phyloP scores from a whole-genome alignment of 306 rosid genomes.

The Hippophae gyantsensis region DNA sequence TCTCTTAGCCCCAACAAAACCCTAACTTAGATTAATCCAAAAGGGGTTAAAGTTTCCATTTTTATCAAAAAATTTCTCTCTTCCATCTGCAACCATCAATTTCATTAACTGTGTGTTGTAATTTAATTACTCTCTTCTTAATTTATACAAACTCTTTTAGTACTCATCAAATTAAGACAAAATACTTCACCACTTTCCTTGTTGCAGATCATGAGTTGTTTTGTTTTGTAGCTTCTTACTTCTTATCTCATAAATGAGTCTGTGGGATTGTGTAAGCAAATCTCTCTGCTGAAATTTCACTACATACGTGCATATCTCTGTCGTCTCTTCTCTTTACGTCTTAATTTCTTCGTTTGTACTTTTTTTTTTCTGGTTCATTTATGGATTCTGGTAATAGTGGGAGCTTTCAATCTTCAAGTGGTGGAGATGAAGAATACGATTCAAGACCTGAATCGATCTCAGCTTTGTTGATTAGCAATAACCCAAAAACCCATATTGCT shows the following conservation, averaged over 20 bases:
- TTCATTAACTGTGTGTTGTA: conserved; percentile 29
- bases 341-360: conserved; percentile 13
- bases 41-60: conserved; percentile 14
- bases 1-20: conserved; percentile 27
- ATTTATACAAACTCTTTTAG: conserved; percentile 17
- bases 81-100: conserved; percentile 20
- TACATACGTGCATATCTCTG: neutral
- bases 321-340: conserved; percentile 17
- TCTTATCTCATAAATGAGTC: conserved; percentile 20
- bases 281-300: conserved; percentile 17
- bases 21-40: conserved; percentile 25
- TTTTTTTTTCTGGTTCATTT: neutral
- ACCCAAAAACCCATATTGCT: conserved; percentile 15
- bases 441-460: conserved; percentile 67
- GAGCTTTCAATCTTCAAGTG: conserved; percentile 83
- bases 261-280: conserved; percentile 13
- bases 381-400: conserved; percentile 91
- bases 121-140: conserved; percentile 15
- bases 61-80: neutral
- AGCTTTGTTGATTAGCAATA: conserved; percentile 27
- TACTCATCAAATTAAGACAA: conserved; percentile 27
- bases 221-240: conserved; percentile 1
- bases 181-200: conserved; percentile 27
- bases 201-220: conserved; percentile 19
- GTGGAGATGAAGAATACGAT: conserved; percentile 80